A percentile compares a stretch with the other conserved stretches of the same genome.
phyloP scores from a whole-genome alignment of 2,329 filamentous ascomycete genomes.

The Xylaria multiplex region DNA sequence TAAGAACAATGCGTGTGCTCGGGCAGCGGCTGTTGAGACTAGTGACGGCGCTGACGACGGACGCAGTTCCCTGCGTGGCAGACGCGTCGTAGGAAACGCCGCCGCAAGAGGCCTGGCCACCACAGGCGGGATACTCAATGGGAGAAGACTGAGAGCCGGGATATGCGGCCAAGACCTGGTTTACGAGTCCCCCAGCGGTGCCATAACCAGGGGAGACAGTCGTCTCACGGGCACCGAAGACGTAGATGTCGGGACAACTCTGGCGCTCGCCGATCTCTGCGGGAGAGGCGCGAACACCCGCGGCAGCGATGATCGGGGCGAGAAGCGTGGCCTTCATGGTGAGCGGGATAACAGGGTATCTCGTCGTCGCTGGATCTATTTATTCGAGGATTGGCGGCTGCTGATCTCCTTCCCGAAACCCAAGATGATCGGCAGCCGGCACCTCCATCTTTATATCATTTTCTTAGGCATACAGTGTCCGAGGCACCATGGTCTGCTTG shows the following conservation, averaged over 20 bases:
- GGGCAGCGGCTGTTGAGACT: constrained; percentile 65
- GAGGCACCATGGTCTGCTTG: not conserved
- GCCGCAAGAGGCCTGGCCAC: constrained; percentile 65
- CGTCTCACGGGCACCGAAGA: constrained; percentile 39
- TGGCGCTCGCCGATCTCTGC: constrained; percentile 29
- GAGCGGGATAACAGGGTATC: not conserved
- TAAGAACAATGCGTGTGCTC: constrained; percentile 65
- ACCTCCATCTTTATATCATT: constrained; percentile 26
- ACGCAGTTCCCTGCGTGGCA: constrained; percentile 62
- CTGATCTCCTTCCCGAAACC: not conserved
- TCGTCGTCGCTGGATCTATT: not conserved
- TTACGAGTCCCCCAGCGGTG: constrained; percentile 33
- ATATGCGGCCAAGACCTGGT: constrained; percentile 45
- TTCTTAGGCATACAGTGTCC: not conserved
- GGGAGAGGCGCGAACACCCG: constrained; percentile 27
- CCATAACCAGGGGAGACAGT: constrained; percentile 32
- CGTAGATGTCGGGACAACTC: constrained; percentile 35
- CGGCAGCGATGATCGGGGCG: constrained; percentile 28
- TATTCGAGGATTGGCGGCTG: not conserved
- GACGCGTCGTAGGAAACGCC: constrained; percentile 66
- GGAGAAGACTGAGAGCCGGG: constrained; percentile 55
- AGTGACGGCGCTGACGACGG: constrained; percentile 68
- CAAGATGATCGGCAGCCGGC: constrained; percentile 8
- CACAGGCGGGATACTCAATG: constrained; percentile 66
- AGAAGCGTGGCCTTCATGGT: constrained; percentile 30